Percentiles rank a stretch among this genome's conserved stretches.
Conservation (phyloP, 176 grass and related monocot genomes). For the Lolium perenne region DNA sequence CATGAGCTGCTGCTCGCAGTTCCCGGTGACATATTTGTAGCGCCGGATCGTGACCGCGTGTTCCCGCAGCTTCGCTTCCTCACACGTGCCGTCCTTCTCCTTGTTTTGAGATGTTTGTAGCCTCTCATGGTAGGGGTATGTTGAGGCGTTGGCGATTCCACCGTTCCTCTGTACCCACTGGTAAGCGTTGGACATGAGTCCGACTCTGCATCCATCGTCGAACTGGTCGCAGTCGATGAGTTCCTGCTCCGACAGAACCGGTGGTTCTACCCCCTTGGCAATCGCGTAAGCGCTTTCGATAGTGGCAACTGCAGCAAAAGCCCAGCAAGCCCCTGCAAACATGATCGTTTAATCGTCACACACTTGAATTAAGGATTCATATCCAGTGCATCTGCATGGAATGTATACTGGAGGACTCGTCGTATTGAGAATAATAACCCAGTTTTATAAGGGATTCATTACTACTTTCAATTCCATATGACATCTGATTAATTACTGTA, state of each 20-base stretch:
- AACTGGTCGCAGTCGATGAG: background rate
- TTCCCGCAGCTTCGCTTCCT: background rate
- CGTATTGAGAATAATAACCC: no score
- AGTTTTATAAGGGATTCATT: no score
- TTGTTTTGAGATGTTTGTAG: no score
- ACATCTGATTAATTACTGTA: no score
- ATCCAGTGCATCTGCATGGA: no score
- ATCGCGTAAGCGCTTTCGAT: background rate
- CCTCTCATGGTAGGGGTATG: background rate
- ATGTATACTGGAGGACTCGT: no score
- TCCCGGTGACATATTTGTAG: background rate
- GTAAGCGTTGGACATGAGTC: no score
- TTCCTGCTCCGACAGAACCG: background rate
- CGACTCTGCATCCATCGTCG: background rate
- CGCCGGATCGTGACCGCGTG: background rate
- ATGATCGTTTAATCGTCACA: no score
- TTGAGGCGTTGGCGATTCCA: background rate
- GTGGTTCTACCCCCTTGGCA: background rate
- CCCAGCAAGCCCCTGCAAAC: background rate
- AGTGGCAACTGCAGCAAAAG: background rate
- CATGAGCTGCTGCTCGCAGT: background rate
- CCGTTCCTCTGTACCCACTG: background rate
- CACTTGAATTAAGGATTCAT: no score
- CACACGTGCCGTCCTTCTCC: background rate
- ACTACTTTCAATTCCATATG: no score